Conservation (phyloP, 2,329 filamentous ascomycete genomes). For the Hymenoscyphus fraxineus region DNA sequence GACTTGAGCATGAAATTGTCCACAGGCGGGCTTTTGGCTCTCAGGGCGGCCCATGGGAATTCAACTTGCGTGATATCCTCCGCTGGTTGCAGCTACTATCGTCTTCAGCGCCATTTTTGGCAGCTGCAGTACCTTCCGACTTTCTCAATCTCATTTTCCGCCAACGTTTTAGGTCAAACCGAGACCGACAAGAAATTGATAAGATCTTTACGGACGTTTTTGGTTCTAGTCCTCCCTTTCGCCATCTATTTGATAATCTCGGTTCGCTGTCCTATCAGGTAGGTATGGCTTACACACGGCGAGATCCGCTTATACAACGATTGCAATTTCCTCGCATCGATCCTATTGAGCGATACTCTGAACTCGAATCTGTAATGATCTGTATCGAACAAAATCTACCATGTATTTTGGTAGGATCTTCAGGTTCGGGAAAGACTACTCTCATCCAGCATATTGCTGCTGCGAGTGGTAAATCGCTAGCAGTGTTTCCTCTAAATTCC, state of each 20-base stretch:
- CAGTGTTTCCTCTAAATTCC: constrained; percentile 85
- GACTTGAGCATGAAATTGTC: constrained; percentile 69
- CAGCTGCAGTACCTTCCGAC: constrained; percentile 59
- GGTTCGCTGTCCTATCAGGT: constrained; percentile 68
- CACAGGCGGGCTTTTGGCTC: constrained; percentile 55
- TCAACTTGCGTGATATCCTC: constrained; percentile 86
- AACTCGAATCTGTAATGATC: constrained; percentile 82
- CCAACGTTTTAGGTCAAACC: constrained; percentile 76
- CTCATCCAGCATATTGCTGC: constrained; percentile 79
- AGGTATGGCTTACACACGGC: constrained; percentile 66
- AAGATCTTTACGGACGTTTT: constrained; percentile 66
- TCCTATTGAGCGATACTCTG: constrained; percentile 55
- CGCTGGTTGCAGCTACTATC: constrained; percentile 77
- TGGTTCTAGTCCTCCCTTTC: constrained; percentile 39
- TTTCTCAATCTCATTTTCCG: constrained; percentile 79
- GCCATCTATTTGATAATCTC: constrained; percentile 70
- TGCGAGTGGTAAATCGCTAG: constrained; percentile 67
- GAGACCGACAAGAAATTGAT: constrained; percentile 63
- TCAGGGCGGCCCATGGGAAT: constrained; percentile 84
- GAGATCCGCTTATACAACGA: constrained; percentile 54
- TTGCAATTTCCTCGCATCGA: constrained; percentile 50
- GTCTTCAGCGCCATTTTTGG: constrained; percentile 56
- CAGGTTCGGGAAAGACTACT: constrained; percentile 82
- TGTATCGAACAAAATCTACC: constrained; percentile 85
- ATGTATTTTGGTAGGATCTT: constrained; percentile 79